Conservation (phyloP, 2,329 filamentous ascomycete species). For the Colletotrichum camelliae region DNA sequence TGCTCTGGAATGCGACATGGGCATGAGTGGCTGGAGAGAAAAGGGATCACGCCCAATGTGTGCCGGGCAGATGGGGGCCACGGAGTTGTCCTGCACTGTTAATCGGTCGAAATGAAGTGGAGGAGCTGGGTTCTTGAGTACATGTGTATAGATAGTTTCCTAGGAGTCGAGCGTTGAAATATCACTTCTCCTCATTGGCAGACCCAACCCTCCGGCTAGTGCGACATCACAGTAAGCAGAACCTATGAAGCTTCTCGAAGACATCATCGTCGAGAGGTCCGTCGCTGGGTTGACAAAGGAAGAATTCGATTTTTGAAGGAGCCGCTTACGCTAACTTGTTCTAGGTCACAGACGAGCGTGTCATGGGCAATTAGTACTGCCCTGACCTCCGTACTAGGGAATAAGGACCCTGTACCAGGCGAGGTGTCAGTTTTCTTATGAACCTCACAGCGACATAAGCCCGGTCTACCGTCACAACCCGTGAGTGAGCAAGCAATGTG, state of each 20-base stretch:
- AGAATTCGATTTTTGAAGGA: neutral
- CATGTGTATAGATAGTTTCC: constrained; percentile 18
- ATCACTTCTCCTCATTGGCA: constrained; percentile 17
- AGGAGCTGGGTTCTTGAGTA: constrained; percentile 3
- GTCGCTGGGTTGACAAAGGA: neutral
- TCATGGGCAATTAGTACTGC: neutral
- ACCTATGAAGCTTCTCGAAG: neutral
- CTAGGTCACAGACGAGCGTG: neutral
- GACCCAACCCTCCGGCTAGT: neutral
- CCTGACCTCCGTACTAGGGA: neutral
- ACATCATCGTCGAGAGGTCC: neutral
- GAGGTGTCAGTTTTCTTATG: neutral
- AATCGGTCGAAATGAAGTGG: neutral
- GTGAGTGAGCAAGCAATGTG: neutral
- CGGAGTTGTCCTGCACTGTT: neutral
- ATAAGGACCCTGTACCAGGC: neutral
- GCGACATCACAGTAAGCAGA: neutral
- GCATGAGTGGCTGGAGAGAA: neutral
- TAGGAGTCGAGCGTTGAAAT: constrained; percentile 10
- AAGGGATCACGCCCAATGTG: neutral
- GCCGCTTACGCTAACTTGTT: neutral
- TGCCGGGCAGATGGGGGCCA: neutral
- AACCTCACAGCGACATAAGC: neutral
- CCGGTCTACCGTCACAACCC: neutral
- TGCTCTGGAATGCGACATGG: constrained; percentile 1